A percentile compares a stretch with the other conserved stretches of the same genome.
Evolutionary conservation across 192 early-diverging fungal genomes (phyloP).

Genomic region (Martensiomyces pterosporus): DNA sequence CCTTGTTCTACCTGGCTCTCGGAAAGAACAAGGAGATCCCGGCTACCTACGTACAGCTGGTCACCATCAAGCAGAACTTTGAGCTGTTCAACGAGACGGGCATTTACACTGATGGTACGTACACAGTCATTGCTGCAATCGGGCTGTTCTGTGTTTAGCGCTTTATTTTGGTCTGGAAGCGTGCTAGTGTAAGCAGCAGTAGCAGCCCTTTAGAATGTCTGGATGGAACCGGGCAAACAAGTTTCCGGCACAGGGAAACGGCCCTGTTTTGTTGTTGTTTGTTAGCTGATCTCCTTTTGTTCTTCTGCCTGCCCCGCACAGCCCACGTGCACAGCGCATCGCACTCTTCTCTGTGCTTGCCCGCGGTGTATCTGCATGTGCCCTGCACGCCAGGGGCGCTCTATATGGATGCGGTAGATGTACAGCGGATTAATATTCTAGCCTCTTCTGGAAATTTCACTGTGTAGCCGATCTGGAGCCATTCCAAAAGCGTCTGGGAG

Average conservation of each 20-base stretch:
- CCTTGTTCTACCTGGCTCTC: slow-evolving; percentile 70
- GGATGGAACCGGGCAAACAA: not conserved
- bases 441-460: too few species aligned
- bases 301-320: too few species aligned
- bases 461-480: slow-evolving; percentile 57
- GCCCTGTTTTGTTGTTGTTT: not conserved
- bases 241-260: slow-evolving; percentile 17
- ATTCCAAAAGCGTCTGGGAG: slow-evolving; percentile 55
- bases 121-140: too few species aligned
- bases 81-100: slow-evolving; percentile 59
- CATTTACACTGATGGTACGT: slow-evolving; percentile 57
- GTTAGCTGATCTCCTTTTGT: too few species aligned
- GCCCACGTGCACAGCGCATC: too few species aligned
- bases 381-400: too few species aligned
- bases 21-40: slow-evolving; percentile 75
- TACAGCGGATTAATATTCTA: too few species aligned
- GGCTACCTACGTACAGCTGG: slow-evolving; percentile 71
- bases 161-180: too few species aligned
- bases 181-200: too few species aligned
- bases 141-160: too few species aligned
- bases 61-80: slow-evolving; percentile 70
- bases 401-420: too few species aligned
- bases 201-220: slow-evolving; percentile 4
- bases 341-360: not conserved
- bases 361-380: not conserved